phyloP scores from a whole-genome alignment of 2,329 filamentous ascomycete genomes.

The Clonostachys solani region DNA sequence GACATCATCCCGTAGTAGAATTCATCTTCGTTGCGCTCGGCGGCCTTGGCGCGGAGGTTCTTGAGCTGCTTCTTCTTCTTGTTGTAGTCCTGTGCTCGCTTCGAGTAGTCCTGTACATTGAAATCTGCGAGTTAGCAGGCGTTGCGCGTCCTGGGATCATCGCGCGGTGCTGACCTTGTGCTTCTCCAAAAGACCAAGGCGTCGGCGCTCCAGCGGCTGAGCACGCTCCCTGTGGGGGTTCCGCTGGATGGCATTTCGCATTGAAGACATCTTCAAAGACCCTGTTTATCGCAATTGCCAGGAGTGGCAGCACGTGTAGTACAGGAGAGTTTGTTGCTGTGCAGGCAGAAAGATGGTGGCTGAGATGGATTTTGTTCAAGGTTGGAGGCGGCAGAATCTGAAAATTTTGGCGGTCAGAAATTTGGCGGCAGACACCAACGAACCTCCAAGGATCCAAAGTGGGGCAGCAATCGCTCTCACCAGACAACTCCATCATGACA shows the following conservation, averaged over 20 bases:
- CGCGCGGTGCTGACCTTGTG: conserved; percentile 60
- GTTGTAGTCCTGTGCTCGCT: conserved; percentile 62
- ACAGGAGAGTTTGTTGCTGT: no score
- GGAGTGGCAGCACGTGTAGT: no score
- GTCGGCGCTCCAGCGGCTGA: conserved; percentile 76
- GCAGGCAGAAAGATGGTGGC: neutral
- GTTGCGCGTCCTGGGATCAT: neutral
- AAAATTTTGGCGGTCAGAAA: neutral
- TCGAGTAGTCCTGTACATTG: conserved; percentile 52
- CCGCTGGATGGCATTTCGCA: conserved; percentile 66
- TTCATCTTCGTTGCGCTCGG: conserved; percentile 67
- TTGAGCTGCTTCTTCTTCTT: conserved; percentile 60
- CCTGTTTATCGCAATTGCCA: no score
- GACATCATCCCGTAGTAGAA: conserved; percentile 70
- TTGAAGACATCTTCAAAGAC: conserved; percentile 42
- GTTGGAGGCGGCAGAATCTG: neutral
- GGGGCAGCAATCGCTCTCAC: no score
- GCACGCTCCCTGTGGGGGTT: conserved; percentile 88
- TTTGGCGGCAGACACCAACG: no score
- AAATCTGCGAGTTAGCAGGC: conserved; percentile 3
- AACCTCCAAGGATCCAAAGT: no score
- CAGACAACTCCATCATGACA: no score
- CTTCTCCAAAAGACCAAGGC: conserved; percentile 92
- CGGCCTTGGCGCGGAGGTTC: conserved; percentile 54
- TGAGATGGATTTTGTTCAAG: neutral